Evolutionary conservation across 805 yeast species (phyloP).

Genomic region (Zygosaccharomyces bailii): DNA sequence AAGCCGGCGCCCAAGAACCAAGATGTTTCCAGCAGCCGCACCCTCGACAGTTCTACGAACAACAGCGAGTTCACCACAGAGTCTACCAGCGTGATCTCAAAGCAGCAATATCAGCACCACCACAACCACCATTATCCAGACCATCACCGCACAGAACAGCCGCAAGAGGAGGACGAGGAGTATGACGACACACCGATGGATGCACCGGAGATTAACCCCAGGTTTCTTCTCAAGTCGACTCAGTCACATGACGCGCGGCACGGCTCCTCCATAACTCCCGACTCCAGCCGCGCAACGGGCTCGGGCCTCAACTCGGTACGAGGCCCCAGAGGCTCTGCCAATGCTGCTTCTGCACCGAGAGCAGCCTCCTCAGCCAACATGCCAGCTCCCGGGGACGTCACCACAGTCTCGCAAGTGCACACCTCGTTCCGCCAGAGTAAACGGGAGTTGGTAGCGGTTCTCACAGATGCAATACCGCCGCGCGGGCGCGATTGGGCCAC

Average conservation of each 20-base stretch:
- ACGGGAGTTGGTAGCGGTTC: conserved; percentile 23
- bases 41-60: conserved; percentile 17
- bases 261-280: too few relatives aligned
- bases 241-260: neutral
- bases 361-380: neutral
- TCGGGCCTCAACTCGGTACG: too few relatives aligned
- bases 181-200: conserved; percentile 28
- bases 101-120: neutral
- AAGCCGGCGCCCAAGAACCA: conserved; percentile 21
- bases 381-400: conserved; percentile 8
- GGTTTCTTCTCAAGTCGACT: conserved; percentile 10
- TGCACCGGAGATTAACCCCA: conserved; percentile 26
- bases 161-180: conserved; percentile 5
- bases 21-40: conserved; percentile 26
- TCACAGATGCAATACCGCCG: conserved; percentile 22
- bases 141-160: neutral
- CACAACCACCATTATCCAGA: neutral
- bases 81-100: neutral
- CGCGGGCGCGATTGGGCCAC: conserved; percentile 11
- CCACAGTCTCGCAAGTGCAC: conserved; percentile 20
- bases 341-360: neutral
- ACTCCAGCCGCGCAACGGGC: neutral
- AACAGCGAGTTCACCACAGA: conserved; percentile 3
- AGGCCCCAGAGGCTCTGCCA: neutral
- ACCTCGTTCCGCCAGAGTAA: conserved; percentile 25